phyloP scores from a whole-genome alignment of 805 yeast species.

The Nakazawaea laoshanensis region DNA sequence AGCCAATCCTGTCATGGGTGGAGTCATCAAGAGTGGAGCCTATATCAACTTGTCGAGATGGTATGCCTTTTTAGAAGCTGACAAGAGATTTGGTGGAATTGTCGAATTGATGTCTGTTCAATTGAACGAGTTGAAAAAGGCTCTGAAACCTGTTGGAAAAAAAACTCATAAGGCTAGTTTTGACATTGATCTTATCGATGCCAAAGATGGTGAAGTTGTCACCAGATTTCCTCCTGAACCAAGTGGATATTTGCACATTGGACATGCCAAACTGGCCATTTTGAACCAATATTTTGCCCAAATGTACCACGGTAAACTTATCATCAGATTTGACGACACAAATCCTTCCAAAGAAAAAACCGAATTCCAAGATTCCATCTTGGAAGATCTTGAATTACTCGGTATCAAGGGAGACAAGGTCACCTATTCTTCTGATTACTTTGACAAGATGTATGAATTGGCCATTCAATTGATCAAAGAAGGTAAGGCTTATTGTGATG shows the following conservation, averaged over 20 bases:
- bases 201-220: slow-evolving; percentile 89
- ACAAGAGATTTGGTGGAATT: slow-evolving; percentile 58
- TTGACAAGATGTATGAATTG: slow-evolving; percentile 80
- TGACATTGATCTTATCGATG: slow-evolving; percentile 88
- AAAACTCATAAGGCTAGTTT: slow-evolving; percentile 91
- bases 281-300: slow-evolving; percentile 95
- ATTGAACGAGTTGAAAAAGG: slow-evolving; percentile 65
- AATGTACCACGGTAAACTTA: slow-evolving; percentile 91
- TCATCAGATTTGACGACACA: slow-evolving; percentile 96
- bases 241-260: slow-evolving; percentile 97
- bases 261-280: slow-evolving; percentile 98
- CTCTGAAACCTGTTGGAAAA: slow-evolving; percentile 43
- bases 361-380: slow-evolving; percentile 89
- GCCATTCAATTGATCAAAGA: slow-evolving; percentile 85
- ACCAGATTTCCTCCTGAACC: slow-evolving; percentile 99
- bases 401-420: slow-evolving; percentile 89
- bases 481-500: slow-evolving; percentile 97
- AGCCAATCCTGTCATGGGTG: slow-evolving; percentile 89
- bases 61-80: slow-evolving; percentile 72
- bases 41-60: slow-evolving; percentile 88
- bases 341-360: slow-evolving; percentile 94
- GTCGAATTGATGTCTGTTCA: slow-evolving; percentile 62
- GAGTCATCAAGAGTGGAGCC: slow-evolving; percentile 76
- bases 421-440: slow-evolving; percentile 91
- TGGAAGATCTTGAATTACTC: slow-evolving; percentile 83